Conservation (phyloP, 2,329 filamentous ascomycete genomes). For the Alternaria hordeiaustralica region DNA sequence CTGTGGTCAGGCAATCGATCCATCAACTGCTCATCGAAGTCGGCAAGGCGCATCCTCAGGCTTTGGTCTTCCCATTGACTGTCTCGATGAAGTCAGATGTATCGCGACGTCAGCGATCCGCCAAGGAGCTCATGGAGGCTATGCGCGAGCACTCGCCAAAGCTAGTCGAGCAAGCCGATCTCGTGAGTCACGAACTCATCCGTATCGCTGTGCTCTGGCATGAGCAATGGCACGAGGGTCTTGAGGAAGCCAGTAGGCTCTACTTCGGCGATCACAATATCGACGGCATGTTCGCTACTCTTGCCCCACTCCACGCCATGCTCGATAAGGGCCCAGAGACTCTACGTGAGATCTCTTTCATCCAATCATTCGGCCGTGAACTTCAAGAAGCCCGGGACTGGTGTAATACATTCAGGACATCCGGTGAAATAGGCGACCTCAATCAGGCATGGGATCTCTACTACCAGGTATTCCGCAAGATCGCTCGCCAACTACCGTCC, state of each 20-base stretch:
- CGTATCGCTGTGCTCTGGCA: slow-evolving; percentile 98
- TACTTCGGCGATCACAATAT: slow-evolving; percentile 99
- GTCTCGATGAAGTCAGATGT: slow-evolving; percentile 98
- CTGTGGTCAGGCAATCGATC: slow-evolving; percentile 84
- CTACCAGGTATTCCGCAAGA: slow-evolving; percentile 97
- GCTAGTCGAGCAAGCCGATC: slow-evolving; percentile 92
- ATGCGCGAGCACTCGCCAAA: slow-evolving; percentile 94
- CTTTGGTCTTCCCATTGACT: slow-evolving; percentile 93
- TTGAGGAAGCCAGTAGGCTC: slow-evolving; percentile 93
- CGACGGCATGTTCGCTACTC: slow-evolving; percentile 92
- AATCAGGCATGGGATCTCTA: slow-evolving; percentile 99
- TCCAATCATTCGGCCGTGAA: slow-evolving; percentile 95
- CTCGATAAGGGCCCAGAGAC: slow-evolving; percentile 92
- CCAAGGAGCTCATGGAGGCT: slow-evolving; percentile 93
- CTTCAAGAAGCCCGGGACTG: slow-evolving; percentile 94
- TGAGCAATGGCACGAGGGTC: slow-evolving; percentile 96
- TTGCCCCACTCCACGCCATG: slow-evolving; percentile 89
- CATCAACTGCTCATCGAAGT: slow-evolving; percentile 93
- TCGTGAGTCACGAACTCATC: slow-evolving; percentile 95
- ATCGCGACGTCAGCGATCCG: slow-evolving; percentile 82
- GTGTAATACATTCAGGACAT: slow-evolving; percentile 89
- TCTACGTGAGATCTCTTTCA: slow-evolving; percentile 93
- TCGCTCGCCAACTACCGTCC: slow-evolving; percentile 90
- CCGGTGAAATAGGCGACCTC: slow-evolving; percentile 89
- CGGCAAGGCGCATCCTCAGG: slow-evolving; percentile 92